Evolutionary conservation across 441 rosid species (phyloP), one percentile per base, ranked within the genome.

Genomic region (Jatropha multifida): DNA sequence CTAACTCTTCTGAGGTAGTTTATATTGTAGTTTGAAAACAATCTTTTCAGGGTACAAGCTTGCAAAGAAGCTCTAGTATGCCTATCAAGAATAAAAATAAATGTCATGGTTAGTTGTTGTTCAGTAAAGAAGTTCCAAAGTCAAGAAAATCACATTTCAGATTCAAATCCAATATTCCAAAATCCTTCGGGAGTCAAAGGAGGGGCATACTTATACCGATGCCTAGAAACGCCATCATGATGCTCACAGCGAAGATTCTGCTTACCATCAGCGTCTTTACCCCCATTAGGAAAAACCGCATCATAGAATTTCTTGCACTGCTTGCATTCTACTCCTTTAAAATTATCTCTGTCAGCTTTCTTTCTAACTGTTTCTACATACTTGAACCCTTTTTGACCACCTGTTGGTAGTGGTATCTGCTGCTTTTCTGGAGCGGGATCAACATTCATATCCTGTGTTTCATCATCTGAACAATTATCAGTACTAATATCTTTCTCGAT

Each of bases 291-390:
- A 79, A 86, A 96, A 83, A 96, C 94, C 27, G 97, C 97, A 80
- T 96, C 97, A 74, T 94, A 94, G 78, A 95, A 94, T 78, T 91
- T 96, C 89, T 92, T 92, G 89, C 99, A 95, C 70, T 90, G 98
- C 80, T 88, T 92, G 88, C 99, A 96, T 80, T 94, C 93, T 12
- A 87, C 78, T 70, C 98, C 98, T 84, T 83, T 88, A 76, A 96
- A 67, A 76, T 86, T 89, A 74, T 91, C 90, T 74, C 96, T 83
- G 40, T 94, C 93, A 1, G 93, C 86, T 78, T 90, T 91, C 85
- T 85, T 96, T 86, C 98, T 83, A 70, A 96, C 96, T 2, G 98
- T 79, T 74, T 86, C 96, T 67, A 90, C 89, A 77, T 91, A 91
- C 81, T 92, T 92, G 83, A 90, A 90, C 70, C 85, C 59, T 55